Evolutionary conservation across 176 grass and related monocot species (phyloP), one percentile per base, ranked within the genome.

Genomic region (Ampelocalamus luodianensis): DNA sequence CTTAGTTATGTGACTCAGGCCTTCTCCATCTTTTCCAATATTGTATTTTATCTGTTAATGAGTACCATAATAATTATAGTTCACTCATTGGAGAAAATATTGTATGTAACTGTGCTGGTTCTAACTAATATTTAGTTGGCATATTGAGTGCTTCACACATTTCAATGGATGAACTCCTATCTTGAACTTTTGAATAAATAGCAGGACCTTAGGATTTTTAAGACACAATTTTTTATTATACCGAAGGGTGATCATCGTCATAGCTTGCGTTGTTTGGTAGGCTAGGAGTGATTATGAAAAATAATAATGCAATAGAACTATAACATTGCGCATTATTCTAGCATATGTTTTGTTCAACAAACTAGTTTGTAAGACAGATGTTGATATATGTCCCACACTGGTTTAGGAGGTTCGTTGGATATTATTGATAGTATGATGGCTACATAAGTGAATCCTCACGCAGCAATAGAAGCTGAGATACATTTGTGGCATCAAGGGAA

Each of bases 1-100:
- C 81, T 55, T 78, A 80, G 16, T 84, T 87, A 78, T 89, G 32
- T 79, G 29, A 73, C 83, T 62, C 51, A 60, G 46, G 63, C 50
- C 48, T 58, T 59, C 24, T 29, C 5, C 50, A 68, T 71, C 37
- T 67, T 71, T 80, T 77, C 8, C 6, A 78, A 8, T 76, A 61
- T 26, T 61, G 58, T 61, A 61, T 12, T 61, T 12, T 26, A 80
- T 82, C n/a, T 53, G 32, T 29, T 38, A 22, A 10, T 53, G 70
- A 56, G 27, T 68, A 84, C 71, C 20, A 16, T 42, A 20, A 60
- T 74, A 62, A 72, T 74, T 75, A 42, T 42, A 39, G 9, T 79
- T 50, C 15, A 76, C 23, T 50, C 78, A 11, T 74, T 65, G 6
- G 43, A 80, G 36, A 61, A 72, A 24, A 43, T 24, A 77, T 23